These are phyloP conservation scores for Mycosarcoma mackinlayi DNA, from an alignment of 1,284 basidiomycete genomes.

Conservation along the genomic window DNA sequence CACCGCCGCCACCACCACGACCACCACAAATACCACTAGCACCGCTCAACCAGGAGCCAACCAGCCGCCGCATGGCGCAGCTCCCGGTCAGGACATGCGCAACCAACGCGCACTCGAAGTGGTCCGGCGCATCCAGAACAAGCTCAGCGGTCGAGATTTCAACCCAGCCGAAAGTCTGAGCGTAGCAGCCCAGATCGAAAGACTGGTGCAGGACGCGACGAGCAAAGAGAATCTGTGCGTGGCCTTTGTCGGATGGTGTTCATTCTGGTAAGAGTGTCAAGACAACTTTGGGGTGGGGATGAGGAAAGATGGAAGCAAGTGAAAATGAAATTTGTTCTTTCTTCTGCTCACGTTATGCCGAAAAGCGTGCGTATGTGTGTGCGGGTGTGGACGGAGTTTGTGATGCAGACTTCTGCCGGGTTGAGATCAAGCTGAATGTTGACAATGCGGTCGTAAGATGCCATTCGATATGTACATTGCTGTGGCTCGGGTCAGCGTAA, in stretches of 20 bases:
- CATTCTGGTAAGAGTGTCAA: constrained; percentile 52
- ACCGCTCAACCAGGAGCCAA: neutral
- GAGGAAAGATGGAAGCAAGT: too few species aligned
- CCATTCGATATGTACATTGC: too few species aligned
- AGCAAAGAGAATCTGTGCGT: constrained; percentile 64
- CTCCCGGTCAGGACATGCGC: constrained; percentile 41
- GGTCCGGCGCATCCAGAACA: constrained; percentile 66
- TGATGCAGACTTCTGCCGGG: too few species aligned
- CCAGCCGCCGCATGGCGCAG: too few species aligned
- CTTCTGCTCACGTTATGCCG: too few species aligned
- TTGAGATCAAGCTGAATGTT: too few species aligned
- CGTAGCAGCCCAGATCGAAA: constrained; percentile 61
- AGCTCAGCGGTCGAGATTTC: constrained; percentile 64
- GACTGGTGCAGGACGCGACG: constrained; percentile 64
- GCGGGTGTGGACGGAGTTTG: too few species aligned
- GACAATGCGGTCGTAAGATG: too few species aligned
- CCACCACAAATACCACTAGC: neutral
- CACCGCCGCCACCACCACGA: neutral
- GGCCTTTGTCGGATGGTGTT: constrained; percentile 66
- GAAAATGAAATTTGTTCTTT: too few species aligned
- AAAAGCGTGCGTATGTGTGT: too few species aligned
- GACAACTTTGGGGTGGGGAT: too few species aligned
- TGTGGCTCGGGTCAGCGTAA: too few species aligned
- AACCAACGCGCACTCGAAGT: constrained; percentile 66
- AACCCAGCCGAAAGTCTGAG: constrained; percentile 54